Percentiles rank a stretch among this genome's conserved stretches.
These are phyloP conservation scores for Beauveria bassiana DNA, from an alignment of 2,329 filamentous ascomycete genomes.

Conservation along the genomic window DNA sequence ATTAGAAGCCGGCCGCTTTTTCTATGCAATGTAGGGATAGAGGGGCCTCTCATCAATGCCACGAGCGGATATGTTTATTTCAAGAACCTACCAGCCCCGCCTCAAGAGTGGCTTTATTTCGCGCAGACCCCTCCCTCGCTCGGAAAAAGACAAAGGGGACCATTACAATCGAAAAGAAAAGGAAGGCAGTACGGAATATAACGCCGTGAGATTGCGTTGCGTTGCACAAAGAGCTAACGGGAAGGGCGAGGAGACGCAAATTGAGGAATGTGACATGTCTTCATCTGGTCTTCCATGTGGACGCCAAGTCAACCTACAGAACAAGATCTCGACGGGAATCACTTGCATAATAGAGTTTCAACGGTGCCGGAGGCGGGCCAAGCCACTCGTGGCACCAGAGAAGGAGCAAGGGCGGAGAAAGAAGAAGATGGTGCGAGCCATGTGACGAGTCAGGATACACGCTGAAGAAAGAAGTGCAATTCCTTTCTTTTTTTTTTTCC, in stretches of 20 bases:
- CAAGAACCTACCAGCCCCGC: not conserved
- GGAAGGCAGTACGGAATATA: not conserved
- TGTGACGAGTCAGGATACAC: conserved; percentile 4
- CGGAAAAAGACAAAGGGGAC: not conserved
- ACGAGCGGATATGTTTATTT: not conserved
- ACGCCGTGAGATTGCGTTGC: not conserved
- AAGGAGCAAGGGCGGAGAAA: not conserved
- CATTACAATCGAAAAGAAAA: not conserved
- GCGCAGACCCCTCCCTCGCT: not conserved
- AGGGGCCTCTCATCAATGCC: not conserved
- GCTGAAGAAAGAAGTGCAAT: not conserved
- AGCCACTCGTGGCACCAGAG: not conserved
- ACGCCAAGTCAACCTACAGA: not conserved
- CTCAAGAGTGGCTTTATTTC: not conserved
- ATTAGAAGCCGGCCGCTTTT: not conserved
- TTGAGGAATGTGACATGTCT: conserved; percentile 1
- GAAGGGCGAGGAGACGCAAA: not conserved
- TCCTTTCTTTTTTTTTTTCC: not conserved
- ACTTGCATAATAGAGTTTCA: conserved; percentile 2
- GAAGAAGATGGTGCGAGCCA: not conserved
- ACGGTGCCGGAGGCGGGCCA: not conserved
- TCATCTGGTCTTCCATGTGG: not conserved
- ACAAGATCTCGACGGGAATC: conserved; percentile 1
- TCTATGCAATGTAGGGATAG: not conserved
- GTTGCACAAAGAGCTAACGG: not conserved